phyloP scores from a whole-genome alignment of 306 rosid genomes.

The Cucurbita maxima region DNA sequence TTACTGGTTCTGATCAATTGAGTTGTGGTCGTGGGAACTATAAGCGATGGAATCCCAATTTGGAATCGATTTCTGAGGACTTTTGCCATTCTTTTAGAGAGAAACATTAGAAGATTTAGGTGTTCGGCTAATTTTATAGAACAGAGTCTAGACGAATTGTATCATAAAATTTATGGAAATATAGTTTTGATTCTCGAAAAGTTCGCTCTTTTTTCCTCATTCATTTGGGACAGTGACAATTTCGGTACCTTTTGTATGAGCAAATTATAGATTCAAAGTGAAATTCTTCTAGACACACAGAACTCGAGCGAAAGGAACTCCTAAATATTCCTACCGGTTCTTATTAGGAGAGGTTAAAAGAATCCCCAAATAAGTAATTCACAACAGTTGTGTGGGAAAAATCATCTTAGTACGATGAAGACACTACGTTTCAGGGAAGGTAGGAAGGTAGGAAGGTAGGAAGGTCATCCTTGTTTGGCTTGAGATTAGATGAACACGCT shows the following conservation, averaged over 20 bases:
- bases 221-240: background rate
- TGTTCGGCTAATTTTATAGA: background rate
- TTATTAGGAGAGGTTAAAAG: background rate
- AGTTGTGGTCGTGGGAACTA: background rate
- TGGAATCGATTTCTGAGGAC: slow-evolving; percentile 34
- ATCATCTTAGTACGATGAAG: too few relatives aligned
- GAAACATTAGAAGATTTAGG: background rate
- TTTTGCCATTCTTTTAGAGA: background rate
- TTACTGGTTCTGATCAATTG: background rate
- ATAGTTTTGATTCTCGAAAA: background rate
- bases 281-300: background rate
- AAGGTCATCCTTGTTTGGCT: too few relatives aligned
- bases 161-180: background rate
- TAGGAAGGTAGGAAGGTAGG: too few relatives aligned
- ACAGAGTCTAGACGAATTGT: background rate
- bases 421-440: too few relatives aligned
- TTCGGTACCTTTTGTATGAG: background rate
- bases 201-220: background rate
- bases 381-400: background rate
- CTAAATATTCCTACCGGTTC: background rate
- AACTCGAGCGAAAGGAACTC: background rate
- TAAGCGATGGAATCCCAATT: slow-evolving; percentile 44
- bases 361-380: background rate
- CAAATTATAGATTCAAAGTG: background rate
- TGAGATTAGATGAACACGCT: background rate